A percentile compares a stretch with the other conserved stretches of the same genome.
phyloP scores from a whole-genome alignment of 129 eudicot genomes.

The Helichrysum umbraculigerum region DNA sequence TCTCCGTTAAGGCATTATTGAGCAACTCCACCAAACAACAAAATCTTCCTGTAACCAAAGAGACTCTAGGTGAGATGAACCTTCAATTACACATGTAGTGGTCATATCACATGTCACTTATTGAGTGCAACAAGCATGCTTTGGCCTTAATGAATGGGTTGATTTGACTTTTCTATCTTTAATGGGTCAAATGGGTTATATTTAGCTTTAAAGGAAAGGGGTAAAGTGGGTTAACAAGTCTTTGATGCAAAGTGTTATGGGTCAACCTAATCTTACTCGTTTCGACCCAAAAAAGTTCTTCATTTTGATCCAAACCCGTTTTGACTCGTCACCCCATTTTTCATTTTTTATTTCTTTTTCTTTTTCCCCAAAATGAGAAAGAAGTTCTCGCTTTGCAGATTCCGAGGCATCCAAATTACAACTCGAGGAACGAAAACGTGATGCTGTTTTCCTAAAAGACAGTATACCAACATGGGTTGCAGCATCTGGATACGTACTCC shows the following conservation, averaged over 20 bases:
- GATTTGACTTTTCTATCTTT: no score
- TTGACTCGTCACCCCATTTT: background rate
- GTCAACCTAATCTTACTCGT: background rate
- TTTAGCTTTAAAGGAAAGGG: background rate
- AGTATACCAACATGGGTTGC: slow-evolving; percentile 78
- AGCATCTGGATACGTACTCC: slow-evolving; percentile 71
- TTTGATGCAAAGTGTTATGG: background rate
- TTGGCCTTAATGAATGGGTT: background rate
- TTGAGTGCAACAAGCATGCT: background rate
- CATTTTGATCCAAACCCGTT: background rate
- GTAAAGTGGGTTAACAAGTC: background rate
- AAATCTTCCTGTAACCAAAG: slow-evolving; percentile 52
- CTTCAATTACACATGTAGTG: background rate
- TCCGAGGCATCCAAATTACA: slow-evolving; percentile 36
- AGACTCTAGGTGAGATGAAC: slow-evolving; percentile 44
- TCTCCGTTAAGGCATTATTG: slow-evolving; percentile 57
- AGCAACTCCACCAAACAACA: slow-evolving; percentile 38
- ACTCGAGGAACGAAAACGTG: slow-evolving; percentile 54
- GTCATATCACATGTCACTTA: background rate
- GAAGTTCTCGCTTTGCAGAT: slow-evolving; percentile 35
- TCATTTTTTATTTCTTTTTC: background rate
- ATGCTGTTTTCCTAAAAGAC: slow-evolving; percentile 72
- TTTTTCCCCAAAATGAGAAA: background rate
- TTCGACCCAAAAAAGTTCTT: background rate
- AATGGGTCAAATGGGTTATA: no score